Conservation (phyloP, 148 eudicot species). For the Cornus suecica region DNA sequence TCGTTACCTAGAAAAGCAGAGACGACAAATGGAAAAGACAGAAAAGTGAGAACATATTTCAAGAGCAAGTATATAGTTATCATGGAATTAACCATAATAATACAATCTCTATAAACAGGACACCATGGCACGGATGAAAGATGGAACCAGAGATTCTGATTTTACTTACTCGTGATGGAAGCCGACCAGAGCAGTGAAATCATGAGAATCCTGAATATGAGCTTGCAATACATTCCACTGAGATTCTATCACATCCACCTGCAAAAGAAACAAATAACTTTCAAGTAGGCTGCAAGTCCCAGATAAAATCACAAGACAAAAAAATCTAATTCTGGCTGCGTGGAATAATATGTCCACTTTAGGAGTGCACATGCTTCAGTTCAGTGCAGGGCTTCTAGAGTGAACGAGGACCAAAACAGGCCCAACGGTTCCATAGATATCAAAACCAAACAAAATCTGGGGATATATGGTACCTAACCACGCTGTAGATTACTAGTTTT, state of each 20-base stretch:
- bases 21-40: too few relatives aligned
- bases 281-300: not conserved
- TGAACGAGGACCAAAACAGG: not conserved
- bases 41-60: too few relatives aligned
- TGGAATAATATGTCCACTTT: not conserved
- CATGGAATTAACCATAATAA: too few relatives aligned
- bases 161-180: slow-evolving; percentile 91
- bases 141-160: not conserved
- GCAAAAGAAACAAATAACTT: slow-evolving; percentile 16
- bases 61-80: too few relatives aligned
- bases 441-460: too few relatives aligned
- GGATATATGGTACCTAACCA: too few relatives aligned
- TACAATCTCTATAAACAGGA: not conserved
- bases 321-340: not conserved
- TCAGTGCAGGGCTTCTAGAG: not conserved
- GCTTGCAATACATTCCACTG: slow-evolving; percentile 93
- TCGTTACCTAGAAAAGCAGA: too few relatives aligned
- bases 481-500: too few relatives aligned
- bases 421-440: not conserved
- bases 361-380: not conserved
- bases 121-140: not conserved
- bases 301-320: not conserved
- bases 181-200: slow-evolving; percentile 90
- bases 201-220: slow-evolving; percentile 83
- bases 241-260: slow-evolving; percentile 99